Evolutionary conservation across 2,329 filamentous ascomycete species (phyloP), one percentile per base, ranked within the genome.

Genomic region (Akanthomyces uredinophilus): DNA sequence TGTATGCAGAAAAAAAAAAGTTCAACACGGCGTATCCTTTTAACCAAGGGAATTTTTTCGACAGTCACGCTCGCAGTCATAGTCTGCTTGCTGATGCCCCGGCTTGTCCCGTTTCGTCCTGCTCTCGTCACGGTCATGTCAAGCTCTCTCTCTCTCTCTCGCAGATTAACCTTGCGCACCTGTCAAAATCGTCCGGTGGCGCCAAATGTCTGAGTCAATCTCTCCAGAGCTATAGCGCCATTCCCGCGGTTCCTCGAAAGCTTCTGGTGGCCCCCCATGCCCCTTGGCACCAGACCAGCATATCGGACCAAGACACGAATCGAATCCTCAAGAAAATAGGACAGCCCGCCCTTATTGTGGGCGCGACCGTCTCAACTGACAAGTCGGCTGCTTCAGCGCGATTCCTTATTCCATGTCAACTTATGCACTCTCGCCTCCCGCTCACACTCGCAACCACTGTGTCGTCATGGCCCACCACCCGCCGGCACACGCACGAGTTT

Each of bases 151-250:
- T 14, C 4, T 24, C 11, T 27, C 20, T 6, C 32, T 14, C 46
- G 32, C 51, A 59, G 43, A 51, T 59, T 51, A 61, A 43, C 50
- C 43, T 24, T 55, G 32, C 35, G 22, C 32, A 50, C 59, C 51
- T 61, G 59, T 61, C 59, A 61, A 61, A 61, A 61, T 61, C 59
- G 59, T 24, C 59, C 18, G 44, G 59, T 61, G 59, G 51, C 51
- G 59, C 59, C 50, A 41, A 29, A 61, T 61, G 59, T 61, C 51
- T 55, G 59, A 61, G 51, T 61, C 59, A 55, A 61, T 61, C 59
- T 61, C 43, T 46, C 59, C 51, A 61, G 43, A 61, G 37, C 52
- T 32, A 61, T 61, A 55, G 44, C 51, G 59, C 50, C 50, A 49
- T 61, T 61, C 59, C 51, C 51, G 41, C 32, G 39, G 18, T n/a